Conservation (phyloP, 495 filamentous ascomycete species). For the Aspergillus coremiiformis region DNA sequence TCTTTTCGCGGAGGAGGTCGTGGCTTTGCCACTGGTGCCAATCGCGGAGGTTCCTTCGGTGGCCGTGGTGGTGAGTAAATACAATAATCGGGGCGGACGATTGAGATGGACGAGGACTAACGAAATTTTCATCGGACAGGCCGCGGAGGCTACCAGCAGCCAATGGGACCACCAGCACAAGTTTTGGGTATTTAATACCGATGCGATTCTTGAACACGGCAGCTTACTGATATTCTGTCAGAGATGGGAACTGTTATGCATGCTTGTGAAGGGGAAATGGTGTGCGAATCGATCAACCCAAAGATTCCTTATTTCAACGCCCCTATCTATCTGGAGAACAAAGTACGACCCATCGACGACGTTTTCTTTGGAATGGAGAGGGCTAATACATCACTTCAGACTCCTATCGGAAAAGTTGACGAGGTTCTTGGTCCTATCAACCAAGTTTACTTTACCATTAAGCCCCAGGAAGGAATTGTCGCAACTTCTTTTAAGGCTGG, state of each 20-base stretch:
- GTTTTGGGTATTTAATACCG: slow-evolving; percentile 47
- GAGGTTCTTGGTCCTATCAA: slow-evolving; percentile 84
- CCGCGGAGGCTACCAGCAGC: slow-evolving; percentile 56
- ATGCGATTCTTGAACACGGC: not conserved
- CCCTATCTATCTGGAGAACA: slow-evolving; percentile 97
- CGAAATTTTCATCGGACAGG: slow-evolving; percentile 42
- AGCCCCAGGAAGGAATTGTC: slow-evolving; percentile 91
- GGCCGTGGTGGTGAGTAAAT: slow-evolving; percentile 35
- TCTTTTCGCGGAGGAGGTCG: slow-evolving; percentile 47
- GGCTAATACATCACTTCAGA: slow-evolving; percentile 31
- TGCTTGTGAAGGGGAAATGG: slow-evolving; percentile 91
- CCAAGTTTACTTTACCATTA: slow-evolving; percentile 96
- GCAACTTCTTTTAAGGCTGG: slow-evolving; percentile 89
- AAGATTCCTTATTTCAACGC: slow-evolving; percentile 99
- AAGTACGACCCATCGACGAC: slow-evolving; percentile 44
- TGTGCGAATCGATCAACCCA: slow-evolving; percentile 85
- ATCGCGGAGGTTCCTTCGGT: slow-evolving; percentile 44
- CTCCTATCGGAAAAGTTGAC: slow-evolving; percentile 52
- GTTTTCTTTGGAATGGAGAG: not conserved
- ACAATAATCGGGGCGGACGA: slow-evolving; percentile 1
- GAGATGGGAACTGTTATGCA: slow-evolving; percentile 94
- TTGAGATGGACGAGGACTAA: slow-evolving; percentile 20
- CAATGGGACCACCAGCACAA: slow-evolving; percentile 59
- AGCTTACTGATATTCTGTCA: slow-evolving; percentile 28
- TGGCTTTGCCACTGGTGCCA: slow-evolving; percentile 40